Conservation (phyloP, 1,139 yeast species). For the Nakaseomyces delphensis region DNA sequence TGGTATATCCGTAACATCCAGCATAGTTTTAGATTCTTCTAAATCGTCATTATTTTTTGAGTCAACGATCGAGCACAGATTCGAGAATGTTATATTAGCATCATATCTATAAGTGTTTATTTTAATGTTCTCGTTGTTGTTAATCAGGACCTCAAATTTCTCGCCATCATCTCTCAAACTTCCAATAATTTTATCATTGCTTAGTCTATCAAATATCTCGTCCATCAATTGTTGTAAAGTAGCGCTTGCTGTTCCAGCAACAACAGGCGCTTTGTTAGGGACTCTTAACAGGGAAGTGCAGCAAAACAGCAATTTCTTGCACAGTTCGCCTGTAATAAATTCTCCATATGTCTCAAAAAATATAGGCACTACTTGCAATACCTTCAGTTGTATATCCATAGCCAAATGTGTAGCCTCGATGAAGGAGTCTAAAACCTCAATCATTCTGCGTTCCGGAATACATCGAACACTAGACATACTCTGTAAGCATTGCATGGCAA, state of each 20-base stretch:
- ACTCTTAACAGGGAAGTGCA: conserved; percentile 61
- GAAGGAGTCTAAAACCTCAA: conserved; percentile 54
- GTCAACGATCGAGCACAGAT: conserved; percentile 62
- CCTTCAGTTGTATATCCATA: conserved; percentile 74
- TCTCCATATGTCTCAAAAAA: conserved; percentile 56
- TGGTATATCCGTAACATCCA: conserved; percentile 48
- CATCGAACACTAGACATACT: conserved; percentile 44
- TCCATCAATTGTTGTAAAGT: conserved; percentile 79
- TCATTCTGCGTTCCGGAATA: conserved; percentile 46
- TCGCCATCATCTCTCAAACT: conserved; percentile 34
- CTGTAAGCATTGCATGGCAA: conserved; percentile 64
- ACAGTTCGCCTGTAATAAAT: conserved; percentile 45
- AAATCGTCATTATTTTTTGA: conserved; percentile 22
- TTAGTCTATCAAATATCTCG: conserved; percentile 50
- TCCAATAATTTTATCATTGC: conserved; percentile 31
- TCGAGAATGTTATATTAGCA: conserved; percentile 59
- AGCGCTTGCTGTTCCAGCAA: conserved; percentile 87
- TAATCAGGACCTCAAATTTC: conserved; percentile 35
- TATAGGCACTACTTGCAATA: conserved; percentile 76
- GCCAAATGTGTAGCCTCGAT: conserved; percentile 69
- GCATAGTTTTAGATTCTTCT: conserved; percentile 37
- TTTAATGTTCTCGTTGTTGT: conserved; percentile 36
- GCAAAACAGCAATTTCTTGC: conserved; percentile 54
- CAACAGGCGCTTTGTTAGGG: conserved; percentile 63
- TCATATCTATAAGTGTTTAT: conserved; percentile 55